Evolutionary conservation across 2,329 filamentous ascomycete genomes (phyloP).

Genomic region (Colletotrichum sp.): DNA sequence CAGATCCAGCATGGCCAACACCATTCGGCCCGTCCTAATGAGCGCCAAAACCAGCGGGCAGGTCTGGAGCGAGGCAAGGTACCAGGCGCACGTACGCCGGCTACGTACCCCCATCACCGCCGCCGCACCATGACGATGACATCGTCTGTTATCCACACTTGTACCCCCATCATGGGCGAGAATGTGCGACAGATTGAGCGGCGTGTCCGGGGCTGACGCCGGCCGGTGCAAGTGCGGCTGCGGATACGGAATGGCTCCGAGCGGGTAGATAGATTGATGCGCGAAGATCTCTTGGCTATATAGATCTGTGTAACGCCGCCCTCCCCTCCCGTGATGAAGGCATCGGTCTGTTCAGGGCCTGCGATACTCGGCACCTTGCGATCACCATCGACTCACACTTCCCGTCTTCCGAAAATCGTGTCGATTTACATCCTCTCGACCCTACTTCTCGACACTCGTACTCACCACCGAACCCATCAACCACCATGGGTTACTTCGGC

Average conservation of each 20-base stretch:
- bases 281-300: conserved; percentile 8
- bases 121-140: conserved; percentile 11
- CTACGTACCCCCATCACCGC: not conserved
- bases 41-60: conserved; percentile 1
- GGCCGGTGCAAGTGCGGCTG: not conserved
- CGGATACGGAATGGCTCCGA: not conserved
- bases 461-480: not conserved
- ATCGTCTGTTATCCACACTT: conserved; percentile 3
- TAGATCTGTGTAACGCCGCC: conserved; percentile 3
- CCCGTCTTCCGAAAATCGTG: not conserved
- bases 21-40: conserved; percentile 11
- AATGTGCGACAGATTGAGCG: conserved; percentile 14
- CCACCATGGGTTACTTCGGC: conserved; percentile 15
- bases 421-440: not conserved
- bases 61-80: not conserved
- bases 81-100: not conserved
- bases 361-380: not conserved
- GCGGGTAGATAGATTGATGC: not conserved
- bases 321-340: not conserved
- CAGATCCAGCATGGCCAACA: not conserved
- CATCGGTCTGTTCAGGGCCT: not conserved
- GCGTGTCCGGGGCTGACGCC: not conserved
- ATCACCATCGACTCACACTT: not conserved
- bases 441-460: not conserved
- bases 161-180: not conserved